phyloP scores from a whole-genome alignment of 768 basidiomycete genomes.

The Amanita pseudoporphyria region DNA sequence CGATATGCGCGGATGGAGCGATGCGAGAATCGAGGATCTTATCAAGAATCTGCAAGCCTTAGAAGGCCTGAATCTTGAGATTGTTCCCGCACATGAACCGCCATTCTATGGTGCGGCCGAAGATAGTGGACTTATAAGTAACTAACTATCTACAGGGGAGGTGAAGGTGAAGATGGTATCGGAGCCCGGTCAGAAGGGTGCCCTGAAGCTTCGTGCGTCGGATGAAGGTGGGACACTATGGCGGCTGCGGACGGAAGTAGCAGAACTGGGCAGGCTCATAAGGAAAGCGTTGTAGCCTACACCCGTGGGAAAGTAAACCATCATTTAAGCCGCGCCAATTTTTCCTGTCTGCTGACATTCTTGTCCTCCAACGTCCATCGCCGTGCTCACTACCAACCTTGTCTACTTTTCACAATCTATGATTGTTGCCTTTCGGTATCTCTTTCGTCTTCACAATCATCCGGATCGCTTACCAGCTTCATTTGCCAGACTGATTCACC shows the following conservation, averaged over 20 bases:
- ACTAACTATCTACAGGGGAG: background rate
- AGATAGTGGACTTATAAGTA: background rate
- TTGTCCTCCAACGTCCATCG: conserved; percentile 8
- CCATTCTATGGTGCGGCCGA: conserved; percentile 47
- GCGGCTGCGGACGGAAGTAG: conserved; percentile 50
- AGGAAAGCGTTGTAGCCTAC: conserved; percentile 27
- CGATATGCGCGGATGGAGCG: conserved; percentile 59
- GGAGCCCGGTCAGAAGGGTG: conserved; percentile 13
- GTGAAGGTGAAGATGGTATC: background rate
- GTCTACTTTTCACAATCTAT: conserved; percentile 34
- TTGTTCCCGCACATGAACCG: conserved; percentile 41
- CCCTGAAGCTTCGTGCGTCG: conserved; percentile 46
- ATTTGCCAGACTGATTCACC: conserved; percentile 34
- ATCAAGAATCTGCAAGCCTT: conserved; percentile 44
- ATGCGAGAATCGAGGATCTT: conserved; percentile 41
- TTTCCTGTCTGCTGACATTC: background rate
- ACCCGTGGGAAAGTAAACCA: conserved; percentile 4
- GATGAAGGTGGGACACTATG: conserved; percentile 69
- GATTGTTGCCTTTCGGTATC: conserved; percentile 34
- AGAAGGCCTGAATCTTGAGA: conserved; percentile 29
- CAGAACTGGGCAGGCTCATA: conserved; percentile 30
- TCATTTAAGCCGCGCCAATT: background rate
- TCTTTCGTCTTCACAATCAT: conserved; percentile 11
- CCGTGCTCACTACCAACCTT: conserved; percentile 9
- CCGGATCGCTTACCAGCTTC: conserved; percentile 6